Conservation (phyloP, 257 asterid genomes). For the Anisodus acutangulus region DNA sequence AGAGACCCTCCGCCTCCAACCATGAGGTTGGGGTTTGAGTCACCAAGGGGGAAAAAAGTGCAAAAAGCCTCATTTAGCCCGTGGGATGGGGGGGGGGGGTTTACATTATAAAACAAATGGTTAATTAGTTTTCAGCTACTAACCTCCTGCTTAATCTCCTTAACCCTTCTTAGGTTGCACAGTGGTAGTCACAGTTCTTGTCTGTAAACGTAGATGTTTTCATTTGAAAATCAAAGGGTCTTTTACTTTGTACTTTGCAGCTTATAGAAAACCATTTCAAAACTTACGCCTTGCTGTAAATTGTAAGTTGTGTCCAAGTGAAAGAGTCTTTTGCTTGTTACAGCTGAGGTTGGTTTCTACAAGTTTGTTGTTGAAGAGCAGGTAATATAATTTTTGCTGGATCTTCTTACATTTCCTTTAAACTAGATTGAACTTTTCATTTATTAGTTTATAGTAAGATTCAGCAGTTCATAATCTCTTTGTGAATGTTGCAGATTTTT, state of each 20-base stretch:
- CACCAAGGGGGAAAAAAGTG: not conserved
- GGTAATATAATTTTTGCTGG: not conserved
- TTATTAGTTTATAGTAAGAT: not conserved
- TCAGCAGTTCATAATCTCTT: not conserved
- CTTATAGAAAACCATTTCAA: conserved; percentile 1
- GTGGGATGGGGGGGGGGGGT: not conserved
- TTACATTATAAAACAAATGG: not conserved
- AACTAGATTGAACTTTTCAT: conserved; percentile 12
- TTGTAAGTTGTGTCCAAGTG: not conserved
- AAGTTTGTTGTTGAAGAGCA: not conserved
- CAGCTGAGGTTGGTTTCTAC: conserved; percentile 12
- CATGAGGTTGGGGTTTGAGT: conserved; percentile 8
- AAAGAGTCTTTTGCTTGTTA: not conserved
- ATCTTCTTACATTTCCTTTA: not conserved
- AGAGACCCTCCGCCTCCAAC: not conserved
- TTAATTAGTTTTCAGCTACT: not conserved
- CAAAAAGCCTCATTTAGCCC: not conserved
- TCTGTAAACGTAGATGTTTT: not conserved
- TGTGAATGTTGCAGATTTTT: conserved; percentile 67
- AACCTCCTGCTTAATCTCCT: not conserved
- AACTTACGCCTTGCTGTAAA: not conserved
- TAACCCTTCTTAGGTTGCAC: not conserved
- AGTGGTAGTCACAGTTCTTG: not conserved
- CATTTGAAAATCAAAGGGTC: conserved; percentile 18
- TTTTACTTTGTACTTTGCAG: not conserved